Percentiles rank a stretch among this genome's conserved stretches.
These are phyloP conservation scores for Boletellus deceptivus DNA, from an alignment of 1,284 basidiomycete species.

Conservation along the genomic window DNA sequence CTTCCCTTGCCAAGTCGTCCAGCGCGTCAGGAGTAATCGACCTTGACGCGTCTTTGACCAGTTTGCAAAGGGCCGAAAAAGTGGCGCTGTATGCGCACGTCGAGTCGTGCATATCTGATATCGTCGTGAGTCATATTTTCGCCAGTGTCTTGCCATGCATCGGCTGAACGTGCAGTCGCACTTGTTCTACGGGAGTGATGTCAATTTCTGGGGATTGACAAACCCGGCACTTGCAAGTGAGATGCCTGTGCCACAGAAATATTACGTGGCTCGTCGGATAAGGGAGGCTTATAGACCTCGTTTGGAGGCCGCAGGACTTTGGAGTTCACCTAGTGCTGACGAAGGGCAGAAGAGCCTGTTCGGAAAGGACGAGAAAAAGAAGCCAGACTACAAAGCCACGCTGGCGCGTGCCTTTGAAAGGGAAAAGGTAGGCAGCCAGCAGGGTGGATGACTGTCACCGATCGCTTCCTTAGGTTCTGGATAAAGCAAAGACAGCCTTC, in stretches of 20 bases:
- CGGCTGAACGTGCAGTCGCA: slow-evolving; percentile 42
- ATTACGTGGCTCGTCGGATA: slow-evolving; percentile 67
- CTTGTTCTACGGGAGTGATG: slow-evolving; percentile 56
- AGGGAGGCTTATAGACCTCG: slow-evolving; percentile 54
- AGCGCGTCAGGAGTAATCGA: slow-evolving; percentile 28
- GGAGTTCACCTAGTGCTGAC: slow-evolving; percentile 50
- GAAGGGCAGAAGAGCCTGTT: slow-evolving; percentile 38
- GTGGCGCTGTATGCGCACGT: slow-evolving; percentile 64
- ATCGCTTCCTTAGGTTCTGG: slow-evolving; percentile 46
- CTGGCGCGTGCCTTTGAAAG: slow-evolving; percentile 56
- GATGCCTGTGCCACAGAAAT: slow-evolving; percentile 65
- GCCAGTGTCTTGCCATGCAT: slow-evolving; percentile 3
- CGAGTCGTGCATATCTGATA: slow-evolving; percentile 63
- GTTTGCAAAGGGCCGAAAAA: slow-evolving; percentile 48
- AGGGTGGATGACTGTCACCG: slow-evolving; percentile 1
- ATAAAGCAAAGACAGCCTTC: slow-evolving; percentile 55
- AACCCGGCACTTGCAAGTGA: slow-evolving; percentile 52
- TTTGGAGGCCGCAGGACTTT: slow-evolving; percentile 61
- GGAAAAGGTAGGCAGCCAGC: slow-evolving; percentile 49
- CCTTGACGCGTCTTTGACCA: slow-evolving; percentile 47
- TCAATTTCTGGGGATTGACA: slow-evolving; percentile 61
- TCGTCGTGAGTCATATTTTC: slow-evolving; percentile 53
- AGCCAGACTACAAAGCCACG: slow-evolving; percentile 41
- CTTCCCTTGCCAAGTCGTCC: slow-evolving; percentile 39
- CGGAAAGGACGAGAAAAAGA: slow-evolving; percentile 37